Evolutionary conservation across 495 filamentous ascomycete species (phyloP).

Genomic region (Xylaria castorea): DNA sequence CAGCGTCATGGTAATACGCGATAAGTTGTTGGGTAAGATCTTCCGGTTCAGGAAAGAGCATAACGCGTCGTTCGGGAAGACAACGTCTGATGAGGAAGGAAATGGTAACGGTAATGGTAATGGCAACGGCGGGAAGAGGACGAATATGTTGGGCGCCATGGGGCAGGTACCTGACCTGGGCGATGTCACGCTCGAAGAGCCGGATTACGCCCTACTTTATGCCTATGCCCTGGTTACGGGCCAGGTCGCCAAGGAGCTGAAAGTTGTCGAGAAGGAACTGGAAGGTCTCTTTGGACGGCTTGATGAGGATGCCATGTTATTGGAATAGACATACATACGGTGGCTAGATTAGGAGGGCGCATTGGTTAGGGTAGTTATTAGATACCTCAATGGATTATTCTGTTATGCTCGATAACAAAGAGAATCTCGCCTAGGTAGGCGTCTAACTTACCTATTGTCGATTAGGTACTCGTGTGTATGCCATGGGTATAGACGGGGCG

Average conservation of each 20-base stretch:
- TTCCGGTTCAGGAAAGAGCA: constrained; percentile 80
- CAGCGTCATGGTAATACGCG: constrained; percentile 77
- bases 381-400: neutral
- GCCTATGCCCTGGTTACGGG: constrained; percentile 69
- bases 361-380: neutral
- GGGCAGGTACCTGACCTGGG: constrained; percentile 24
- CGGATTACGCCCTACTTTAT: constrained; percentile 62
- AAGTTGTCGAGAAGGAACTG: constrained; percentile 70
- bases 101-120: constrained; percentile 30
- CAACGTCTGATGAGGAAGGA: neutral
- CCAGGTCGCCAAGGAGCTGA: constrained; percentile 74
- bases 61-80: constrained; percentile 45
- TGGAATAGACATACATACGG: constrained; percentile 39
- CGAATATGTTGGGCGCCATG: constrained; percentile 9
- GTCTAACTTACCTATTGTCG: too few relatives aligned
- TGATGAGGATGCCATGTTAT: constrained; percentile 72
- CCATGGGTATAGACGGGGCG: too few relatives aligned
- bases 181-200: constrained; percentile 50
- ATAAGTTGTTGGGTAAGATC: constrained; percentile 86
- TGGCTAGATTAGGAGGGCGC: neutral
- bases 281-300: constrained; percentile 76
- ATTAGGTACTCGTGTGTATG: too few relatives aligned
- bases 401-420: too few relatives aligned
- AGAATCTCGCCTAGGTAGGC: too few relatives aligned
- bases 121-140: constrained; percentile 23